Evolutionary conservation across 768 basidiomycete species (phyloP), one percentile per base, ranked within the genome.

Genomic region (Porphyrellus cyaneotinctus): DNA sequence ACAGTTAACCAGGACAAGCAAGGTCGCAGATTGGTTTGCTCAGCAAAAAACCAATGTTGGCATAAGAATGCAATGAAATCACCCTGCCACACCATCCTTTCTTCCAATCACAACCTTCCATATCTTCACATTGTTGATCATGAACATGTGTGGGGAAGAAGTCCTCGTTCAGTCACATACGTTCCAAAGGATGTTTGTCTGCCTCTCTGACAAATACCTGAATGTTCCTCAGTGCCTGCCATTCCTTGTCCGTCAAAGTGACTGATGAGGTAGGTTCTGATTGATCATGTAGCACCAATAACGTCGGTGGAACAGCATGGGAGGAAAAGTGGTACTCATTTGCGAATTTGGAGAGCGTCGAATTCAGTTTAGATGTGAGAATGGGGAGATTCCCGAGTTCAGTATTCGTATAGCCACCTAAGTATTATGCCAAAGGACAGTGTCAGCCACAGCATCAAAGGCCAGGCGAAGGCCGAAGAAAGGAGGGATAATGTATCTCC

Each of bases 321-420:
- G 61, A 42, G 50, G 22, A 30, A 36, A 18, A 2, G 24, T 20
- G 36, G 20, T 14, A 14, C 43, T 49, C 64, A 58, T 70, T 67
- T 35, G 58, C 65, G 59, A 70, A 61, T 61, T 62, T 64, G 28
- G 59, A 12, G 56, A 69, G 63, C 60, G 69, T 54, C 88, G 72
- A 66, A 85, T 80, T 43, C 64, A 97, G 75, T 70, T 82, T 85
- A 13, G 74, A 69, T 35, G 85, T 84, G 30, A 97, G 79, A 22
- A 82, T 73, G 17, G 85, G 81, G 49, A 98, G 85, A 72, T 91
- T 97, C 0, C 92, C 92, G 30, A 95, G 88, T 73, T 98, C 95
- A 39, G 95, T 95, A 71, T 94, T 94, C 15, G 91, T 88, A 71
- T 97, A 95, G 17, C 91, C 91, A 66, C 88, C 89, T 91, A 58